Percentiles rank a stretch among this genome's conserved stretches.
These are phyloP conservation scores for Coniochaeta ligniaria DNA, from an alignment of 2,329 filamentous ascomycete species.

Conservation along the genomic window DNA sequence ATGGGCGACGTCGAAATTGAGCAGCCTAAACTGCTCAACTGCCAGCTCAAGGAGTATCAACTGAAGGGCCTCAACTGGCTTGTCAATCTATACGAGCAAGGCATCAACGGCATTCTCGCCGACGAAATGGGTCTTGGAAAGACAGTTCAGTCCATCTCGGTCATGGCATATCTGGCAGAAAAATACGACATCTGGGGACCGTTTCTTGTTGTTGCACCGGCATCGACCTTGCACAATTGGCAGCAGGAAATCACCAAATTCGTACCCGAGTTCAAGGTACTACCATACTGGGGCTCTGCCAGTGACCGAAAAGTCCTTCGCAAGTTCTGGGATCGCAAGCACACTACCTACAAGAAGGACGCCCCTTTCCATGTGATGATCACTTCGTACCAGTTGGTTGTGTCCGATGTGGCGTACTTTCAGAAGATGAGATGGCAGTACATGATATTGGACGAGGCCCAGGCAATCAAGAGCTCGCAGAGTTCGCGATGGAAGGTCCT, in stretches of 20 bases:
- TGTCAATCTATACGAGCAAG: slow-evolving; percentile 97
- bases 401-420: slow-evolving; percentile 94
- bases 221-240: slow-evolving; percentile 98
- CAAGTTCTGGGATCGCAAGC: slow-evolving; percentile 98
- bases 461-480: slow-evolving; percentile 96
- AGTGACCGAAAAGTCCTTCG: slow-evolving; percentile 91
- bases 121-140: slow-evolving; percentile 99
- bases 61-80: slow-evolving; percentile 99
- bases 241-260: slow-evolving; percentile 96
- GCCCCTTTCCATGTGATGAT: slow-evolving; percentile 93
- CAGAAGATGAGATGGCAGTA: slow-evolving; percentile 99
- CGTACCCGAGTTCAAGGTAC: slow-evolving; percentile 86
- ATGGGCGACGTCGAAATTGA: slow-evolving; percentile 90
- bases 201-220: slow-evolving; percentile 91
- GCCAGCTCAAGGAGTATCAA: slow-evolving; percentile 97
- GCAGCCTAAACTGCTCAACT: slow-evolving; percentile 87
- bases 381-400: slow-evolving; percentile 95
- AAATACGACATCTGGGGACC: slow-evolving; percentile 98
- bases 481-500: slow-evolving; percentile 97
- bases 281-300: slow-evolving; percentile 96
- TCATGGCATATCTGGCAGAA: slow-evolving; percentile 98
- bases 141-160: slow-evolving; percentile 96
- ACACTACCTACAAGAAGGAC: slow-evolving; percentile 89
- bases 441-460: slow-evolving; percentile 98
- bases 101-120: slow-evolving; percentile 97